Conservation (phyloP, 2,329 filamentous ascomycete genomes). For the Chaetomiaceae sp. region DNA sequence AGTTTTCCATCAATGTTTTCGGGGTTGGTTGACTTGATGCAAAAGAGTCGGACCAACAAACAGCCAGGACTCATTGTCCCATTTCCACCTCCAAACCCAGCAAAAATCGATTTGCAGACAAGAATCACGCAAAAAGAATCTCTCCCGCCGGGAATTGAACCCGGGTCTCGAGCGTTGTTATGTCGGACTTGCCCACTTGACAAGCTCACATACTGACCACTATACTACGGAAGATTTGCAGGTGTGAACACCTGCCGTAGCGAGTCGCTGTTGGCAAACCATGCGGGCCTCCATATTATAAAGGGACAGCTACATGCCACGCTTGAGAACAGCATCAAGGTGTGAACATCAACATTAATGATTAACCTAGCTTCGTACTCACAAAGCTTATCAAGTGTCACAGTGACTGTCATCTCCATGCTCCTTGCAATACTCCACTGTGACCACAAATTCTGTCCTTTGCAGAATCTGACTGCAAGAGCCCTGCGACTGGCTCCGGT, state of each 20-base stretch:
- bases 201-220: slow-evolving; percentile 22
- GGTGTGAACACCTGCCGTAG: slow-evolving; percentile 22
- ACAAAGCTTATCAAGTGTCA: neutral
- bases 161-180: slow-evolving; percentile 20
- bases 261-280: neutral
- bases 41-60: no score
- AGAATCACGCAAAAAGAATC: neutral
- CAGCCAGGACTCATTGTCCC: no score
- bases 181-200: slow-evolving; percentile 10
- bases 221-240: slow-evolving; percentile 22
- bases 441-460: neutral
- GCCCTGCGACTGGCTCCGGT: neutral
- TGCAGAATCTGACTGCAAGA: neutral
- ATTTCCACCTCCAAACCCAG: no score
- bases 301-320: neutral
- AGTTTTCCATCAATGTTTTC: no score
- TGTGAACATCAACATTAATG: no score
- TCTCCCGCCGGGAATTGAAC: slow-evolving; percentile 21
- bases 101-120: neutral
- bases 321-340: no score
- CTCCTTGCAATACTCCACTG: neutral
- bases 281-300: neutral
- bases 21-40: no score
- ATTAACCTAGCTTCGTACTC: no score
- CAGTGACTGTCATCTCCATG: neutral